Conservation (phyloP, 2,329 filamentous ascomycete genomes). For the Laburnicola sp. region DNA sequence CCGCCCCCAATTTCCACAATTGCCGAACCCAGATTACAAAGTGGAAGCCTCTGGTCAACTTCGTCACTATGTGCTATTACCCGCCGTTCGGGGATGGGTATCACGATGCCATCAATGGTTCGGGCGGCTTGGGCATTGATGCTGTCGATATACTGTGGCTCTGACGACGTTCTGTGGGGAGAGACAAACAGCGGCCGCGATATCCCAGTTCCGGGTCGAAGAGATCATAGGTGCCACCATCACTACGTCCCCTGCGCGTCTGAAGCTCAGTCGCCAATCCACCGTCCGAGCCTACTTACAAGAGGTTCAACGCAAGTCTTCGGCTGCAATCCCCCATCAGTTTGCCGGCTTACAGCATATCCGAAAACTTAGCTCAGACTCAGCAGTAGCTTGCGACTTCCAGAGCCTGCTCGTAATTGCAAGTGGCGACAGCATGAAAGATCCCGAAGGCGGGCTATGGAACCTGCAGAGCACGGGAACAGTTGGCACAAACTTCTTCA, state of each 20-base stretch:
- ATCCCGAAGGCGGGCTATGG: slow-evolving; percentile 34
- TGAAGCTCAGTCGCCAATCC: slow-evolving; percentile 42
- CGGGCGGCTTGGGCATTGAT: slow-evolving; percentile 53
- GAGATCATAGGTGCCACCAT: slow-evolving; percentile 47
- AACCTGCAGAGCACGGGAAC: slow-evolving; percentile 36
- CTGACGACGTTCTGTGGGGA: slow-evolving; percentile 55
- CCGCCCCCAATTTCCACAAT: slow-evolving; percentile 35
- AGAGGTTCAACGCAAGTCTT: slow-evolving; percentile 31
- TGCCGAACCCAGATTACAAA: slow-evolving; percentile 35
- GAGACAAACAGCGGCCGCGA: slow-evolving; percentile 45
- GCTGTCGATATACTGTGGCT: slow-evolving; percentile 50
- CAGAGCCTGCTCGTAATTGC: slow-evolving; percentile 52
- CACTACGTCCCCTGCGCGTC: slow-evolving; percentile 48
- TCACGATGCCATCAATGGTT: too few species aligned
- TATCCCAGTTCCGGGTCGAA: slow-evolving; percentile 38
- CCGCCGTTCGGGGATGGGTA: slow-evolving; percentile 26
- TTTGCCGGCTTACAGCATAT: slow-evolving; percentile 54
- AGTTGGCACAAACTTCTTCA: slow-evolving; percentile 42
- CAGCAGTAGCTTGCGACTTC: slow-evolving; percentile 50
- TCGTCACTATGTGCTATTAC: slow-evolving; percentile 23
- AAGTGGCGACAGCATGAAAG: slow-evolving; percentile 31
- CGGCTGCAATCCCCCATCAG: slow-evolving; percentile 35
- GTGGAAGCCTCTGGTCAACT: slow-evolving; percentile 34
- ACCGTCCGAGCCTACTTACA: slow-evolving; percentile 30
- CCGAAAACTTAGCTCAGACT: slow-evolving; percentile 40